Evolutionary conservation across 768 basidiomycete genomes (phyloP), one percentile per base, ranked within the genome.

Genomic region (Mycena metata): DNA sequence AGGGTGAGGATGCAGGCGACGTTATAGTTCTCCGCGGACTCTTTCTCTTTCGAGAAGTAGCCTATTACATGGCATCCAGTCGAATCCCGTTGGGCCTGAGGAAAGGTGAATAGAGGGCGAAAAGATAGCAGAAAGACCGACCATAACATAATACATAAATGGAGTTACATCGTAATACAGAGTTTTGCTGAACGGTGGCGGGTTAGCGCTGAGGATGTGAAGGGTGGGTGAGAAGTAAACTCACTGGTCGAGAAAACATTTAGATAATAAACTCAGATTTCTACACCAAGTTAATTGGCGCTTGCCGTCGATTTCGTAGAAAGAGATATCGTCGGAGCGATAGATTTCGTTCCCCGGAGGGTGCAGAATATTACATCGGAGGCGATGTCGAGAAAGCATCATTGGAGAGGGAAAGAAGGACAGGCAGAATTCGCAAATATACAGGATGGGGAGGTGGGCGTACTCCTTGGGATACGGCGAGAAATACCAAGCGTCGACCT

Each of bases 401-500:
- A 96, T 91, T 49, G 87, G 88, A 16, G 95, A 95, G 35, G 94
- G 93, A 81, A 91, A 98, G 83, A 93, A 99, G 41, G 90, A 91
- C 52, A 99, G 87, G 79, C 98, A 99, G 84, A 97, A 97, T 81
- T 99, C 97, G 90, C 98, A 99, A 77, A 99, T 90, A 85, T 96
- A 99, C 50, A 99, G 87, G 69, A 96, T 83, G 21, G 96, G 96
- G 30, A 97, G 89, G 80, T 99, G 94, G 50, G 98, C 96, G 83
- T 95, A 99, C 82, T 99, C 98, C 81, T 95, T 93, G 13, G 98
- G 98, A 82, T 99, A 99, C 24, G 98, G 98, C 75, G 94, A 96
- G 85, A 99, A 99, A 81, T 99, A 99, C 98, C 98, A 99, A n/a
- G 98, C 92, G 74, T 99, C 98, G 73, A 99, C 95, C 81, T 98